These are phyloP conservation scores for Rhodofomes roseus DNA, from an alignment of 1,284 basidiomycete species.

Conservation along the genomic window DNA sequence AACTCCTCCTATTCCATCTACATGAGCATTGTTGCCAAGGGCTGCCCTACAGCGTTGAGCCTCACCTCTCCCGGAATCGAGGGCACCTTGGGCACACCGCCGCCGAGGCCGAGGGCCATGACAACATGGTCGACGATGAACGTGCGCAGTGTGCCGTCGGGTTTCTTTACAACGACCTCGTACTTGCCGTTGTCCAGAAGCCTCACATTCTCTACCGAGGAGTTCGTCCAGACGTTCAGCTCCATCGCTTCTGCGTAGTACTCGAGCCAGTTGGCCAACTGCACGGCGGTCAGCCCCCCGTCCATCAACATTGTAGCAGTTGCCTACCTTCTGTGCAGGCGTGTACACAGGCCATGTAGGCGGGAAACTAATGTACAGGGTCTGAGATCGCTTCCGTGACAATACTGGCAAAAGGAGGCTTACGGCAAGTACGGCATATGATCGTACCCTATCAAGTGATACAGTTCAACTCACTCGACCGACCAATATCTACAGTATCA, in stretches of 20 bases:
- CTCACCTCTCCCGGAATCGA: constrained; percentile 39
- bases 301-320: background rate
- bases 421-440: constrained; percentile 50
- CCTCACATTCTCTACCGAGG: constrained; percentile 31
- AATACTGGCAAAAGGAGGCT: constrained; percentile 4
- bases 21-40: background rate
- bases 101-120: constrained; percentile 58
- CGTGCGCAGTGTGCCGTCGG: constrained; percentile 37
- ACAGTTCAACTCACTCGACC: background rate
- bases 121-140: constrained; percentile 58
- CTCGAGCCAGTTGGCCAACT: constrained; percentile 71
- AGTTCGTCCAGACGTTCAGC: constrained; percentile 61
- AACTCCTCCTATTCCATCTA: constrained; percentile 34
- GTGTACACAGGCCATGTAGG: constrained; percentile 60
- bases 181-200: constrained; percentile 51
- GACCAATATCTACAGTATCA: constrained; percentile 9
- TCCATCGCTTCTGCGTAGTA: constrained; percentile 62
- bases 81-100: constrained; percentile 46
- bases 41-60: background rate
- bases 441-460: constrained; percentile 40
- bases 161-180: constrained; percentile 46
- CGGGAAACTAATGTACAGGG: constrained; percentile 43
- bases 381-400: background rate
- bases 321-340: constrained; percentile 46
- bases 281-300: constrained; percentile 4